phyloP scores from a whole-genome alignment of 495 filamentous ascomycete genomes.

The Alectoria sarmentosa region DNA sequence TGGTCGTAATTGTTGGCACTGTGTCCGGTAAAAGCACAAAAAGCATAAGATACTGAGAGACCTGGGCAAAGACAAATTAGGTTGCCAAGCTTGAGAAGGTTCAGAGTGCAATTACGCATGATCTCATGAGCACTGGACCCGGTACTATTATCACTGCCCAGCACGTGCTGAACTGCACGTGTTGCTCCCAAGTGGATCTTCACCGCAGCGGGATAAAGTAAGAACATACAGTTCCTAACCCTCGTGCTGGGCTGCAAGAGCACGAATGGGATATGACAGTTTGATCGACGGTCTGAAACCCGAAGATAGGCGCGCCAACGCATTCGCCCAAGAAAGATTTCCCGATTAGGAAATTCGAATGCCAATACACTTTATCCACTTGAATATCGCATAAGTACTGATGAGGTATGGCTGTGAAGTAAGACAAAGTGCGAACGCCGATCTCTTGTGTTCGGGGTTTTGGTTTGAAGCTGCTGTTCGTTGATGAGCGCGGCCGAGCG shows the following conservation, averaged over 20 bases:
- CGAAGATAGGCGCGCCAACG: slow-evolving; percentile 24
- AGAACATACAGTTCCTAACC: slow-evolving; percentile 11
- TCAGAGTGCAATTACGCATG: neutral
- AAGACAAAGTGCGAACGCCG: neutral
- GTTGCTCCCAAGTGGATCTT: slow-evolving; percentile 5
- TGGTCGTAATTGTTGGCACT: neutral
- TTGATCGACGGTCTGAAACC: slow-evolving; percentile 28
- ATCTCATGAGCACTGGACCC: neutral
- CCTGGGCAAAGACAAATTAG: neutral
- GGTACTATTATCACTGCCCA: neutral
- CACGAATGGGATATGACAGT: slow-evolving; percentile 3
- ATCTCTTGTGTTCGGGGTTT: neutral
- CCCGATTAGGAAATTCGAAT: neutral
- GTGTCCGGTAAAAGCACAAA: neutral
- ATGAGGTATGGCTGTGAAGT: neutral
- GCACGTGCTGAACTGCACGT: neutral
- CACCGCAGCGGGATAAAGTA: slow-evolving; percentile 8
- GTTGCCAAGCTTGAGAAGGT: neutral
- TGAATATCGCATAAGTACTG: neutral
- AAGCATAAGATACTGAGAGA: neutral
- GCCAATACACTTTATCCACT: neutral
- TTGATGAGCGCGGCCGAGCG: neutral
- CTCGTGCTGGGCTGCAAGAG: slow-evolving; percentile 2
- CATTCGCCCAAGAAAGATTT: neutral
- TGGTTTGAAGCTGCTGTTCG: neutral